These are phyloP conservation scores for Termitomyces sp. DNA, from an alignment of 768 basidiomycete genomes.

Conservation along the genomic window DNA sequence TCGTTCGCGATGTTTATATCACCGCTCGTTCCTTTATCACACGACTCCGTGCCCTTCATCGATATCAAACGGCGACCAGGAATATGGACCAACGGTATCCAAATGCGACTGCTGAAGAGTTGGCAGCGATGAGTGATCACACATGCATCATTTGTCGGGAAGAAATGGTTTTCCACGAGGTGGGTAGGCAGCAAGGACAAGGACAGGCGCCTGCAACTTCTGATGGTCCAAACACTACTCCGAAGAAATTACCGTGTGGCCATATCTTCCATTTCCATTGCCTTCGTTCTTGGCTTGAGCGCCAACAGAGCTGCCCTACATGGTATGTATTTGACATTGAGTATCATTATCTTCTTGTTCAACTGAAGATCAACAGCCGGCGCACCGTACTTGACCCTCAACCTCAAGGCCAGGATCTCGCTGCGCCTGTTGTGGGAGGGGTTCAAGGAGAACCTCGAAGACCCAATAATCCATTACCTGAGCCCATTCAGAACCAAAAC, in stretches of 20 bases:
- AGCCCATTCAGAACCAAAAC: slow-evolving; percentile 29
- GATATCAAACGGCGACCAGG: slow-evolving; percentile 90
- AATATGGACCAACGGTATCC: slow-evolving; percentile 98
- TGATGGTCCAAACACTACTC: slow-evolving; percentile 90
- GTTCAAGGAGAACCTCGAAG: slow-evolving; percentile 26
- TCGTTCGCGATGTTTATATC: slow-evolving; percentile 95
- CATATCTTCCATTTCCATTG: slow-evolving; percentile 99
- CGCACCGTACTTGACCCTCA: slow-evolving; percentile 67
- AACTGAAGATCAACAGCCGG: slow-evolving; percentile 44
- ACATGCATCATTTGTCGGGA: slow-evolving; percentile 99
- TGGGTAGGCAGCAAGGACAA: slow-evolving; percentile 15
- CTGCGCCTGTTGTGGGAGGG: slow-evolving; percentile 20
- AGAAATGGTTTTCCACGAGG: slow-evolving; percentile 64
- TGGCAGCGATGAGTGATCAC: slow-evolving; percentile 75
- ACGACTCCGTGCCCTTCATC: slow-evolving; percentile 81
- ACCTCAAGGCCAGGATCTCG: slow-evolving; percentile 29
- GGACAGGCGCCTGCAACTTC: slow-evolving; percentile 20
- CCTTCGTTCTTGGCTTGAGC: slow-evolving; percentile 94
- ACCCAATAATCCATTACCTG: slow-evolving; percentile 22
- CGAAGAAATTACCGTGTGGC: slow-evolving; percentile 95
- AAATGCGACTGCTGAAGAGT: slow-evolving; percentile 83
- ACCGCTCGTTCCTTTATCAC: slow-evolving; percentile 91
- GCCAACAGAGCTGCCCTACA: slow-evolving; percentile 98
- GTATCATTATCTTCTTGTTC: slow-evolving; percentile 7
- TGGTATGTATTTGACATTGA: slow-evolving; percentile 57